phyloP scores from a whole-genome alignment of 768 basidiomycete genomes.

The Lactarius hatsudake region DNA sequence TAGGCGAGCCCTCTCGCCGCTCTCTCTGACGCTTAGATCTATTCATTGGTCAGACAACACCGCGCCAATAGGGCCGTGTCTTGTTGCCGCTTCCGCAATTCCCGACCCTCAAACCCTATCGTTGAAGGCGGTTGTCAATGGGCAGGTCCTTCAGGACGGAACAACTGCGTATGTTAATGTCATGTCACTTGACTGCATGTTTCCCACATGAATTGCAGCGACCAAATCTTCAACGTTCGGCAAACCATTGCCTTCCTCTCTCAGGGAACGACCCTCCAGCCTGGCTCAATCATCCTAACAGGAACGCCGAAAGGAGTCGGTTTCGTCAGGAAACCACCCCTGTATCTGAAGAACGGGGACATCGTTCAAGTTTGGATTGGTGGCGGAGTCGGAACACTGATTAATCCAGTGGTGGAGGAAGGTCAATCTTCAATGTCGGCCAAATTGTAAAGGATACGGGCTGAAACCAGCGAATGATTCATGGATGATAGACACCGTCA shows the following conservation, averaged over 20 bases:
- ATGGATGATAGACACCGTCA: neutral
- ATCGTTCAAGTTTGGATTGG: slow-evolving; percentile 65
- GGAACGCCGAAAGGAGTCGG: slow-evolving; percentile 83
- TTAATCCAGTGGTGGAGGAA: slow-evolving; percentile 79
- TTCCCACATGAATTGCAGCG: slow-evolving; percentile 40
- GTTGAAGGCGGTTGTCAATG: slow-evolving; percentile 67
- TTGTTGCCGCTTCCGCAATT: slow-evolving; percentile 64
- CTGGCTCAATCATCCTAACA: slow-evolving; percentile 80
- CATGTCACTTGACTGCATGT: neutral
- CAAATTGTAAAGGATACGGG: slow-evolving; percentile 38
- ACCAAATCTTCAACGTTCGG: slow-evolving; percentile 78
- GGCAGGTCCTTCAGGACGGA: slow-evolving; percentile 66
- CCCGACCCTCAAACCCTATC: slow-evolving; percentile 63
- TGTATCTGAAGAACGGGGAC: slow-evolving; percentile 74
- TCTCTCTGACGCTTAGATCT: neutral
- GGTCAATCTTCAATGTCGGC: slow-evolving; percentile 33
- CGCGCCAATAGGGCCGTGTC: slow-evolving; percentile 76
- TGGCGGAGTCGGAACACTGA: slow-evolving; percentile 72
- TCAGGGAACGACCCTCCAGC: slow-evolving; percentile 78
- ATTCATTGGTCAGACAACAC: slow-evolving; percentile 48
- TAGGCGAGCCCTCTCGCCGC: slow-evolving; percentile 33
- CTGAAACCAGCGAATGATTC: neutral
- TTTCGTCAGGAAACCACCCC: slow-evolving; percentile 65
- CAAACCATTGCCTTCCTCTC: slow-evolving; percentile 79
- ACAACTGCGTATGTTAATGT: slow-evolving; percentile 60